phyloP scores from a whole-genome alignment of 345 rosid species.

The Aquilaria yunnanensis region DNA sequence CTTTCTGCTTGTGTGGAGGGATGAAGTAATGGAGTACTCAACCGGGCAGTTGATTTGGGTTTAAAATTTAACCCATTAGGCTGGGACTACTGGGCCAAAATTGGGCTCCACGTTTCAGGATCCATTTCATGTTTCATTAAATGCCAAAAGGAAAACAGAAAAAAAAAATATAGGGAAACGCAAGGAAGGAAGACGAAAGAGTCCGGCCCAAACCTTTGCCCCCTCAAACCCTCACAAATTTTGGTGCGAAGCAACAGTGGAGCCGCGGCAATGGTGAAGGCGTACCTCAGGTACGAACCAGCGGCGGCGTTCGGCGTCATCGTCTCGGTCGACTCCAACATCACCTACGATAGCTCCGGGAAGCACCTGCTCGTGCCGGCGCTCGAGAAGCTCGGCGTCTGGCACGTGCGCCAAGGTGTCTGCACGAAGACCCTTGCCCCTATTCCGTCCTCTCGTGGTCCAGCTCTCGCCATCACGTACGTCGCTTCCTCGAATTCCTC shows the following conservation, averaged over 20 bases:
- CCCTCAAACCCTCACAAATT: conserved; percentile 9
- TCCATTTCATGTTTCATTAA: no score
- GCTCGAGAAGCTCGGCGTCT: conserved; percentile 74
- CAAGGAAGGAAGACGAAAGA: background rate
- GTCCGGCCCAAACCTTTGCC: conserved; percentile 12
- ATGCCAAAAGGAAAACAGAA: no score
- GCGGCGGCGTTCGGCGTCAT: conserved; percentile 65
- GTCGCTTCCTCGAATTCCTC: conserved; percentile 47
- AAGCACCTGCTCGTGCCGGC: conserved; percentile 75
- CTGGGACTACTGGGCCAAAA: no score
- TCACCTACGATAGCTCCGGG: conserved; percentile 56
- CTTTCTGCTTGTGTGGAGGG: no score
- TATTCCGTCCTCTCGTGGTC: conserved; percentile 46
- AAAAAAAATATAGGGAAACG: no score
- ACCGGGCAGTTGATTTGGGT: no score
- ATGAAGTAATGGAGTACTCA: no score
- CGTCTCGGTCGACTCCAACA: conserved; percentile 55
- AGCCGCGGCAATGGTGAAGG: conserved; percentile 51
- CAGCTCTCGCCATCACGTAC: conserved; percentile 50
- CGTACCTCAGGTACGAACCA: conserved; percentile 64
- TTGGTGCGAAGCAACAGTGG: background rate
- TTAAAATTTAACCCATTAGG: no score
- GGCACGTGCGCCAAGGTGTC: conserved; percentile 93
- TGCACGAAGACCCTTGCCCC: conserved; percentile 63
- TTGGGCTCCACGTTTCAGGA: no score